A percentile compares a stretch with the other conserved stretches of the same genome.
These are phyloP conservation scores for Heritiera littoralis DNA, from an alignment of 345 rosid genomes.

Conservation along the genomic window DNA sequence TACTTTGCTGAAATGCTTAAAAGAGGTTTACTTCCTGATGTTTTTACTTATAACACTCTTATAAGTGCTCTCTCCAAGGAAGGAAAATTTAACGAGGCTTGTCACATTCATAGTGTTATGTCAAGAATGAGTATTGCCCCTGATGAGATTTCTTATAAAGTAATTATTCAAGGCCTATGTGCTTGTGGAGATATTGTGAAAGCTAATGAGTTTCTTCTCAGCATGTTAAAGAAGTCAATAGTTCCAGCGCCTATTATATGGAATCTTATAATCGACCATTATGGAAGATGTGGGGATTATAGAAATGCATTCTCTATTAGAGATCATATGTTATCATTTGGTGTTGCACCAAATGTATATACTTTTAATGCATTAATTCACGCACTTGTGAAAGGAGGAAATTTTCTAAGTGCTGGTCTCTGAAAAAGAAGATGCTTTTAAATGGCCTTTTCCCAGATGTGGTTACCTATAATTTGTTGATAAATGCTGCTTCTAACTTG, in stretches of 20 bases:
- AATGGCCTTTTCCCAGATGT: conserved; percentile 53
- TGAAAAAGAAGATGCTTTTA: conserved; percentile 53
- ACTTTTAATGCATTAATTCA: conserved; percentile 67
- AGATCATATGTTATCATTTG: conserved; percentile 56
- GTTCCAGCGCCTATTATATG: conserved; percentile 60
- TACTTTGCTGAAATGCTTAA: conserved; percentile 64
- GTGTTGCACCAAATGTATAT: conserved; percentile 64
- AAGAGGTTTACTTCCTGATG: conserved; percentile 62
- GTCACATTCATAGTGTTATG: conserved; percentile 49
- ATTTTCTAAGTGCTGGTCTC: conserved; percentile 40
- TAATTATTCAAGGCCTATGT: conserved; percentile 60
- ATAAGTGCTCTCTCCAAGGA: conserved; percentile 60
- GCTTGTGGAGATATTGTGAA: conserved; percentile 43
- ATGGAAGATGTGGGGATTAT: conserved; percentile 59
- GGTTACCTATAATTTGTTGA: conserved; percentile 67
- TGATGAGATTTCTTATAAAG: conserved; percentile 58
- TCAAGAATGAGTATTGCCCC: conserved; percentile 52
- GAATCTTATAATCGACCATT: conserved; percentile 63
- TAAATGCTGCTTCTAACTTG: conserved; percentile 53
- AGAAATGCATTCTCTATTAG: conserved; percentile 43
- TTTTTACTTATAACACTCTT: conserved; percentile 64
- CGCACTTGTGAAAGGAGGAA: conserved; percentile 49
- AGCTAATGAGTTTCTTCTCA: conserved; percentile 46
- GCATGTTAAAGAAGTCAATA: conserved; percentile 46
- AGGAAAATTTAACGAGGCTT: conserved; percentile 59